Percentiles rank a stretch among this genome's conserved stretches.
These are phyloP conservation scores for Cicer judaicum DNA, from an alignment of 306 rosid species.

Conservation along the genomic window DNA sequence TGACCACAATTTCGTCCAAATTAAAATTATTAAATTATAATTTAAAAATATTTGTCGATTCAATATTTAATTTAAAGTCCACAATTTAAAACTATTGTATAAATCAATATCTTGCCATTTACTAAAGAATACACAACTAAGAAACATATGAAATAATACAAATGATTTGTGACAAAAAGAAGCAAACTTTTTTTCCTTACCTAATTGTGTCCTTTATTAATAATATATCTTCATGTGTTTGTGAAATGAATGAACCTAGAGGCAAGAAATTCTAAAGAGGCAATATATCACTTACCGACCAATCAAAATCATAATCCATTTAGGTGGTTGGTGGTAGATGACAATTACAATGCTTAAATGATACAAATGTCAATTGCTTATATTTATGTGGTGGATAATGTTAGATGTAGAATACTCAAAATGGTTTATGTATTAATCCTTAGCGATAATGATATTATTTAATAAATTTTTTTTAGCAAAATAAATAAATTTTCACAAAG, in stretches of 20 bases:
- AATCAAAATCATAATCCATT: conserved; percentile 50
- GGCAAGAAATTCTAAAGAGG: conserved; percentile 40
- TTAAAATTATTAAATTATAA: too few relatives aligned
- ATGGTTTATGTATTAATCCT: background rate
- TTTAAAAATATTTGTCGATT: too few relatives aligned
- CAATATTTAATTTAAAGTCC: too few relatives aligned
- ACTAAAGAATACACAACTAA: conserved; percentile 46
- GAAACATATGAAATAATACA: conserved; percentile 49
- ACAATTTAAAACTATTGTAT: background rate
- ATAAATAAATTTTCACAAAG: background rate
- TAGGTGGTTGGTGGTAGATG: conserved; percentile 44
- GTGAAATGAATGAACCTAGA: conserved; percentile 42
- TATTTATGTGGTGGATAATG: conserved; percentile 41
- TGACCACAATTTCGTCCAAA: too few relatives aligned
- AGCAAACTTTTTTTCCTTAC: conserved; percentile 8
- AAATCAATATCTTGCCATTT: conserved; percentile 49
- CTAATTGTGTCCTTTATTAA: conserved; percentile 41
- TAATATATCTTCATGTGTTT: conserved; percentile 39
- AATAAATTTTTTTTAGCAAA: background rate
- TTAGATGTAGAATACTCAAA: conserved; percentile 36
- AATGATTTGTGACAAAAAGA: conserved; percentile 53
- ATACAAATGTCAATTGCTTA: conserved; percentile 20
- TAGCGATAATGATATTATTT: background rate
- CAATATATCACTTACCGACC: conserved; percentile 45
- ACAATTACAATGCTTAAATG: conserved; percentile 35